phyloP scores from a whole-genome alignment of 371 early-diverging fungal species.

The Haplosporangium sp. region DNA sequence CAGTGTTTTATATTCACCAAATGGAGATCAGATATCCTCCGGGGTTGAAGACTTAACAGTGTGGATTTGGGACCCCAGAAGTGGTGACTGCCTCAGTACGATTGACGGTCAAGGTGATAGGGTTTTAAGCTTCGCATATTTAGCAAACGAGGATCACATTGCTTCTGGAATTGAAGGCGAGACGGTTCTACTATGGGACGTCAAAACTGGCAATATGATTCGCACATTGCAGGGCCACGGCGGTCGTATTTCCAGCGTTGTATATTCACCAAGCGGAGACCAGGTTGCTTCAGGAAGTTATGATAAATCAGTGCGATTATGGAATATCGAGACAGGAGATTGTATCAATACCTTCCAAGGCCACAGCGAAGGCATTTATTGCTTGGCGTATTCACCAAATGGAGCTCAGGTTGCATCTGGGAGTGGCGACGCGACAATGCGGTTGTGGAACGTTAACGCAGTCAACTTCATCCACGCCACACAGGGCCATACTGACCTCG shows the following conservation, averaged over 20 bases:
- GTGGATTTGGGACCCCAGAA: no score
- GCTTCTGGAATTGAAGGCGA: no score
- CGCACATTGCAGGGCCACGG: neutral
- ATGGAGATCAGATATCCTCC: slow-evolving; percentile 2
- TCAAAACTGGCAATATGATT: neutral
- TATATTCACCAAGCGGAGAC: slow-evolving; percentile 6
- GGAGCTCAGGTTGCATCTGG: neutral
- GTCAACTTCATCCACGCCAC: slow-evolving; percentile 21
- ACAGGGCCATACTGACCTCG: neutral
- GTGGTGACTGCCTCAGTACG: no score
- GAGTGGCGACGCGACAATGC: neutral
- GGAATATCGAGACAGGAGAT: slow-evolving; percentile 6
- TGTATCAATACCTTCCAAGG: neutral
- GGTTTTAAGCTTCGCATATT: no score
- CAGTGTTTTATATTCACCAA: slow-evolving; percentile 1
- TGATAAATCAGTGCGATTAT: neutral
- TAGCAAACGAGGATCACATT: no score
- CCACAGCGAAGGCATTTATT: neutral
- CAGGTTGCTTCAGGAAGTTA: slow-evolving; percentile 8
- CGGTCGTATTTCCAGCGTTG: neutral
- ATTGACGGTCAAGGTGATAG: no score
- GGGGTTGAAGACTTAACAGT: slow-evolving; percentile 6
- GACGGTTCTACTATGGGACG: slow-evolving; percentile 9
- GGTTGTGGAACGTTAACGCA: neutral
- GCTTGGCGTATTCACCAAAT: slow-evolving; percentile 1